Evolutionary conservation across 306 rosid species (phyloP), one percentile per base, ranked within the genome.

Genomic region (Rubus idaeus): DNA sequence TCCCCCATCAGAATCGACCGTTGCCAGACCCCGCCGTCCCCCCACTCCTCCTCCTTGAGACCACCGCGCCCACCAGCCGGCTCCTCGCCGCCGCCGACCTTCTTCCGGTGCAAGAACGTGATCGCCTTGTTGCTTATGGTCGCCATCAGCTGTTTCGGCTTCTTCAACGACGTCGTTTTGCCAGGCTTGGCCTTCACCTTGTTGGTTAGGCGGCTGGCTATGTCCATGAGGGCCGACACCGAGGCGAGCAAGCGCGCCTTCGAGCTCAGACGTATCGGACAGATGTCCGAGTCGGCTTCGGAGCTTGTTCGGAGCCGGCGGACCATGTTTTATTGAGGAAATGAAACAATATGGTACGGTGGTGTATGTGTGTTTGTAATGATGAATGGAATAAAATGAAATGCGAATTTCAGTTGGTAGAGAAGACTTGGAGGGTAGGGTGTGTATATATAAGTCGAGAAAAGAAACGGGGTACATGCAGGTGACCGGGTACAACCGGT

Each of bases 1-100:
- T 88, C 97, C 0, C 99, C 99, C 98, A 92, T 91, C 79, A 91
- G 16, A 50, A 91, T 96, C 78, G 91, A 75, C 82, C 84, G 81
- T 87, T 96, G 98, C 99, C 99, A 96, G 8, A 96, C 95, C 26
- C 98, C 98, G 1, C 95, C 98, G 81, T 89, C 79, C 40, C 95
- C 97, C 90, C 91, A 90, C 60, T 79, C 86, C 1, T 77, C 68
- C 13, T 55, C 70, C 51, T 52, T 68, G 26, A 6, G 83, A 63
- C 0, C 41, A 26, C 3, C 61, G 3, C 20, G 46, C 42, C 10
- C 17, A 4, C 20, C 56, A 9, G 1, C 84, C n/a, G 23, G 37
- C 14, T 78, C 63, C 21, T 6, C 64, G 0, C 69, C 47, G 5
- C 47, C 78, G 6, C 50, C 61, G 30, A 14, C 6, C 78, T 80